phyloP scores from a whole-genome alignment of 345 rosid genomes.

The Psidium guajava region DNA sequence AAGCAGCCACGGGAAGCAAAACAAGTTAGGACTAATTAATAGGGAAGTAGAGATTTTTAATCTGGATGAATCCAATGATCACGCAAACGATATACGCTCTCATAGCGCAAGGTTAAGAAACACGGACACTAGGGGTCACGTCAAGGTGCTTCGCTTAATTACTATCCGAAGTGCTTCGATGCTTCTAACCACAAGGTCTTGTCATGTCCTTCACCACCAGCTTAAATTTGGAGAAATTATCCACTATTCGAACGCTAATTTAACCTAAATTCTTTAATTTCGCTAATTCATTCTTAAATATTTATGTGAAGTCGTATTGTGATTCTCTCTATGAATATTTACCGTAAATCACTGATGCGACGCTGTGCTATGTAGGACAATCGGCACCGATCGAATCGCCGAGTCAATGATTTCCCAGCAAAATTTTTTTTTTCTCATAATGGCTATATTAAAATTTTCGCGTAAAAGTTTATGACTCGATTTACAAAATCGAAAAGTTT shows the following conservation, averaged over 20 bases:
- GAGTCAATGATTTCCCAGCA: fast-evolving
- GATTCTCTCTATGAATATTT: fast-evolving
- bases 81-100: background rate
- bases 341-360: background rate
- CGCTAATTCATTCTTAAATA: fast-evolving
- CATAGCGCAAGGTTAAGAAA: background rate
- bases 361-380: fast-evolving
- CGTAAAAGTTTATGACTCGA: fast-evolving
- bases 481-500: background rate
- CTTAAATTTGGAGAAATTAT: no score
- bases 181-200: background rate
- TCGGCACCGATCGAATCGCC: fast-evolving
- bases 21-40: background rate
- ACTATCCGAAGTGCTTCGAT: background rate
- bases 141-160: background rate
- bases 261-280: background rate
- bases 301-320: background rate
- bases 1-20: background rate
- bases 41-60: background rate
- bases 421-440: no score
- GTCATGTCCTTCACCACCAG: no score
- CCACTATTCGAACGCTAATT: no score
- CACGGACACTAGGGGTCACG: background rate
- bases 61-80: background rate
- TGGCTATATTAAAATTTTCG: background rate